Evolutionary conservation across 116 monocot genomes (phyloP), one percentile per base, ranked within the genome.

Genomic region (Thalassia testudinum): DNA sequence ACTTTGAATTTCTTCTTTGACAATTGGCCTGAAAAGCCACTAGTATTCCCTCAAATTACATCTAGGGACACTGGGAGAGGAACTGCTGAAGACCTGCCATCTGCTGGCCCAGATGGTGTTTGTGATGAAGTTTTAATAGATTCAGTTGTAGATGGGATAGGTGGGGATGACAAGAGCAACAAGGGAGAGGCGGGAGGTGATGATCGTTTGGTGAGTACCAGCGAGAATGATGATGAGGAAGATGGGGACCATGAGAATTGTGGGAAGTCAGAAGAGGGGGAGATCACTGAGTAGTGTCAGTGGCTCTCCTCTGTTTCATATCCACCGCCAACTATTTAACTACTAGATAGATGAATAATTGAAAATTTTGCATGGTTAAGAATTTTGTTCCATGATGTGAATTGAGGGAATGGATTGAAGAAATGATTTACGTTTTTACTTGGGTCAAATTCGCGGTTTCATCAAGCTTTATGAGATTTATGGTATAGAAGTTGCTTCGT

Each of bases 1-100:
- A 56, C 72, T 37, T 21, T 82, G 56, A 97, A 97, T 75, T 62
- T 71, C 50, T 97, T 97, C 70, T 89, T 97, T 34, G 67, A 79
- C 7, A 16, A 71, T 6, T 67, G 52, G 70, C 74, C 79, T 6
- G 68, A 68, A 27, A 72, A 70, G 14, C 67, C 78, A 5, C 59
- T 97, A 53, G 73, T 70, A 27, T 85, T 71, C 51, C 81, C 81
- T 26, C 43, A 21, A 10, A 26, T 80, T 34, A 59, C 51, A 25
- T 52, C 49, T 0, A 69, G 69, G 61, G 72, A 70, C 21, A 25
- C 18, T 22, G 11, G 26, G 18, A 43, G 12, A 1, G 26, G 19
- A 18, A 12, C 34, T 11, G 3, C 3, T 37, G 37, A 37, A 10
- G 19, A 45, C 43, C 19, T 18, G 26, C 26, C 12, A 19, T 42